These are phyloP conservation scores for Schizothecium vesticola DNA, from an alignment of 495 filamentous ascomycete species.

Conservation along the genomic window DNA sequence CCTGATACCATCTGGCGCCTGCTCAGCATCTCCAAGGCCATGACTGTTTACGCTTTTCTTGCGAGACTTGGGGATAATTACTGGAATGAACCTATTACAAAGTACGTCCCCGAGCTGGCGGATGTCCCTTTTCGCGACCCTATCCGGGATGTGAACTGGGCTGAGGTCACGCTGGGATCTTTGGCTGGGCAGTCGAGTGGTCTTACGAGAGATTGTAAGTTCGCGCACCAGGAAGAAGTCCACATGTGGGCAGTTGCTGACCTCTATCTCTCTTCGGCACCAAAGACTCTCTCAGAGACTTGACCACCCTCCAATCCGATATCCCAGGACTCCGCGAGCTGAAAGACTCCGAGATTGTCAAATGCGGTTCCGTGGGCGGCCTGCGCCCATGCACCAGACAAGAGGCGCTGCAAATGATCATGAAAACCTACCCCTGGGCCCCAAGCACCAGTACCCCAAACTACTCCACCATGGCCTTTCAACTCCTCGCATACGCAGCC, in stretches of 20 bases:
- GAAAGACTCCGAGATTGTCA: slow-evolving; percentile 8
- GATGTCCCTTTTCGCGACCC: background rate
- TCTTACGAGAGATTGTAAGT: slow-evolving; percentile 8
- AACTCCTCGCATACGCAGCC: slow-evolving; percentile 13
- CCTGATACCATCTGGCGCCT: slow-evolving; percentile 18
- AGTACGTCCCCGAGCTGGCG: slow-evolving; percentile 19
- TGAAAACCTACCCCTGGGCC: slow-evolving; percentile 4
- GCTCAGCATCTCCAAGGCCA: slow-evolving; percentile 21
- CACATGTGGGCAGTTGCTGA: no score
- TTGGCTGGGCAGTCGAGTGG: slow-evolving; percentile 11
- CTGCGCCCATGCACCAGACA: slow-evolving; percentile 10
- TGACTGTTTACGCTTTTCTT: slow-evolving; percentile 18
- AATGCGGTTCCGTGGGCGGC: slow-evolving; percentile 5
- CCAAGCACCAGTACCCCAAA: slow-evolving; percentile 6
- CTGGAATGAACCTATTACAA: slow-evolving; percentile 21
- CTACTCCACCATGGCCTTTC: slow-evolving; percentile 14
- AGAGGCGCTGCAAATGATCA: slow-evolving; percentile 10
- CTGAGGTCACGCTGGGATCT: slow-evolving; percentile 12
- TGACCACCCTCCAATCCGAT: slow-evolving; percentile 3
- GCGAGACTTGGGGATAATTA: slow-evolving; percentile 11
- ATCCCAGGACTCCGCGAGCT: slow-evolving; percentile 5
- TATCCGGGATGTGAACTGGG: slow-evolving; percentile 10
- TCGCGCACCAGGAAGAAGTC: no score
- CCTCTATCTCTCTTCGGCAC: background rate
- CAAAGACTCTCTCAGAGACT: slow-evolving; percentile 5